A percentile compares a stretch with the other conserved stretches of the same genome.
Conservation (phyloP, 2,329 filamentous ascomycete species). For the Beauveria bassiana region DNA sequence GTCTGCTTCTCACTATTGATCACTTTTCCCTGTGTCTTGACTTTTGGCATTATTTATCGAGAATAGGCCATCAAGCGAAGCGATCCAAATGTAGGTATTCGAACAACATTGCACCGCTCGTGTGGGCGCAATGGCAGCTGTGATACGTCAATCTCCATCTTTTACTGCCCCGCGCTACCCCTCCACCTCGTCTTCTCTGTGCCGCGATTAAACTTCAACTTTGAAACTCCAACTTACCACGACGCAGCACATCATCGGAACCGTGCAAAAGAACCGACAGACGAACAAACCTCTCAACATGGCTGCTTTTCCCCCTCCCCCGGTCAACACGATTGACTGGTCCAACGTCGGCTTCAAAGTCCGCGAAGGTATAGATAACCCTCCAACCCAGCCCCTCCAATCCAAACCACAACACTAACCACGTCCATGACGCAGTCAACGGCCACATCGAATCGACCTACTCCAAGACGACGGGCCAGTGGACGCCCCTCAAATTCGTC, state of each 20-base stretch:
- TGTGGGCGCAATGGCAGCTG: neutral
- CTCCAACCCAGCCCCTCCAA: too few relatives aligned
- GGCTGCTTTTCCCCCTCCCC: slow-evolving; percentile 64
- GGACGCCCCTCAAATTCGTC: slow-evolving; percentile 73
- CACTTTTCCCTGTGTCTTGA: neutral
- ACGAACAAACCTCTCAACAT: slow-evolving; percentile 16
- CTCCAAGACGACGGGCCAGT: slow-evolving; percentile 64
- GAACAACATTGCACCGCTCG: too few relatives aligned
- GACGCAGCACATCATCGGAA: neutral
- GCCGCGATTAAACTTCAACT: neutral
- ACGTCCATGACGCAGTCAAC: slow-evolving; percentile 54
- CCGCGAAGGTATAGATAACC: slow-evolving; percentile 59
- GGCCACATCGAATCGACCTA: slow-evolving; percentile 89
- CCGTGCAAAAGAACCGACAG: neutral
- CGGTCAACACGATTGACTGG: slow-evolving; percentile 85
- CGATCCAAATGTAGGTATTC: neutral
- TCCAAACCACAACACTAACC: too few relatives aligned
- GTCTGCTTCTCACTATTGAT: neutral
- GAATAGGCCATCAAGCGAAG: neutral
- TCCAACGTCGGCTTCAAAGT: slow-evolving; percentile 86
- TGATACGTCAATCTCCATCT: neutral
- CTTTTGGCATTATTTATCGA: neutral
- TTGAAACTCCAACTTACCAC: neutral
- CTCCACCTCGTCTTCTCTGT: neutral
- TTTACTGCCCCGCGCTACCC: neutral